Percentiles rank a stretch among this genome's conserved stretches.
Conservation (phyloP, 1,284 basidiomycete genomes). For the Trametes versicolor region DNA sequence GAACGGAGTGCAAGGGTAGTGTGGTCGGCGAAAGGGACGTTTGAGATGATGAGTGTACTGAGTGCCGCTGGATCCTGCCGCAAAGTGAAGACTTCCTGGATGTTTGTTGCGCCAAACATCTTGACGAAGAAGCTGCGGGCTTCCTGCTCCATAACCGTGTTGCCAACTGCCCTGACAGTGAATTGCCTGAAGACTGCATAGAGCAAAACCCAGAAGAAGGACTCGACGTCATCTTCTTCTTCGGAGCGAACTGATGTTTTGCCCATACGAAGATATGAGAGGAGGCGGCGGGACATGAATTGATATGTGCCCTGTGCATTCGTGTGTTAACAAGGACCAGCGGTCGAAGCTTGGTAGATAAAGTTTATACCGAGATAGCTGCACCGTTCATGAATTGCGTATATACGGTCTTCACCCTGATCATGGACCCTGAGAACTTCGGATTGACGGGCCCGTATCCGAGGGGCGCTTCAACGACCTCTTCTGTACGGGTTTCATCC, state of each 20-base stretch:
- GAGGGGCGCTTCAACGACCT: too few relatives aligned
- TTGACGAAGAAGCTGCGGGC: too few relatives aligned
- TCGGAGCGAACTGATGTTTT: neutral
- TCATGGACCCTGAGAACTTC: too few relatives aligned
- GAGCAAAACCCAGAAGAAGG: constrained; percentile 8
- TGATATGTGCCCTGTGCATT: constrained; percentile 3
- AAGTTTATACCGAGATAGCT: constrained; percentile 2
- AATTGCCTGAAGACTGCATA: constrained; percentile 5
- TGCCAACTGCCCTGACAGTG: too few relatives aligned
- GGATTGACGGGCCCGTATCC: too few relatives aligned
- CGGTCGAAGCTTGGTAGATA: neutral
- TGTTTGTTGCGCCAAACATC: too few relatives aligned
- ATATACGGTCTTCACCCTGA: neutral
- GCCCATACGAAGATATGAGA: neutral
- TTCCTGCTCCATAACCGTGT: neutral
- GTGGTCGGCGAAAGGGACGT: neutral
- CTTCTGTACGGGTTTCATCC: too few relatives aligned
- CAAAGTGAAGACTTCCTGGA: neutral
- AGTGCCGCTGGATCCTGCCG: neutral
- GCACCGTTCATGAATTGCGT: neutral
- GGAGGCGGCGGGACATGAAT: constrained; percentile 11
- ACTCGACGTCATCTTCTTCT: constrained; percentile 6
- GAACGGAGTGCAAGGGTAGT: neutral
- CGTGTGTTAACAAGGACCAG: neutral
- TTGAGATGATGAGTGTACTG: neutral